Evolutionary conservation across 129 eudicot genomes (phyloP), one percentile per base, ranked within the genome.

Genomic region (Silybum marianum): DNA sequence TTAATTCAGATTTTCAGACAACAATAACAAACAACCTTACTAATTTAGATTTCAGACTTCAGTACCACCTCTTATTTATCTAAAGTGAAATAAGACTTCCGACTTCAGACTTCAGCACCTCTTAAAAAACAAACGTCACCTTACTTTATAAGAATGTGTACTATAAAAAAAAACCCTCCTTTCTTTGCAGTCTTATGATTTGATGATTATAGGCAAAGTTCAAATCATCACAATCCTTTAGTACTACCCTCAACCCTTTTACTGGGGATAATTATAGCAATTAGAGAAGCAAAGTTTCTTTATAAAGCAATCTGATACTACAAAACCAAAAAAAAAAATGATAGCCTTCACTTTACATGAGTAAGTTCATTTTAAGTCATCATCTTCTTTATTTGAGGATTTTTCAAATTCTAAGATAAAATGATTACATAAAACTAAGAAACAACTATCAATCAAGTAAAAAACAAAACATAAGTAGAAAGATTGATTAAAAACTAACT

Each of bases 381-480:
- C 18, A 32, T 76, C 67, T 36, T 62, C 73, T 71, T 78, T 83
- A 83, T 83, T 78, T 68, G 66, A 78, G 74, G 74, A 72, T 77
- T 3, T 3, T 82, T 72, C 71, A 81, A 28, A 36, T 81, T 51
- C 82, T 77, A 38, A 60, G 44, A 77, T 70, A 5, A 77, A 77
- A 76, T 39, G 72, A 19, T 70, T 70, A 83, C 78, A 70, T 78
- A 30, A 30, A 77, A 44, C 70, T 11, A 72, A 71, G n/a, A 73
- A 77, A 77, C 72, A 30, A 67, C 44, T 68, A 73, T 76, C 26
- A 71, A 73, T 76, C 26, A 71, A 85, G 76, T 76, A 85, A 85
- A 13, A 85, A 9, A 54, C 65, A 71, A 36, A 36, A 72, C 79
- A 48, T 69, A 54, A 42, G 19, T 38, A 77, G n/a, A 78, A 67